Evolutionary conservation across 306 rosid genomes (phyloP).

Genomic region (Alnus glutinosa): DNA sequence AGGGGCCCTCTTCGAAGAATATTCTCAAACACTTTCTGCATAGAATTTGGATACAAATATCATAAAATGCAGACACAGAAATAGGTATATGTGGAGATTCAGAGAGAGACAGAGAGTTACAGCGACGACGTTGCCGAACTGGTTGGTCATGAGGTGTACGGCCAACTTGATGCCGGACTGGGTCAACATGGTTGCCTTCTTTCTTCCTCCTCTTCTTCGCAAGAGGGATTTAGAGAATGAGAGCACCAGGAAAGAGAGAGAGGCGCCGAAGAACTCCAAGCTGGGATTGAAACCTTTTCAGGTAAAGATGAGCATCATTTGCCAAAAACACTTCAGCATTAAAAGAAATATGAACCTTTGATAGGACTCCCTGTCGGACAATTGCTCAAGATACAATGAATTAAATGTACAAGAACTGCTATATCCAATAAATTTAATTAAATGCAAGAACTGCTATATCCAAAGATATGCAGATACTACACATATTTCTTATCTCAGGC

Average conservation of each 20-base stretch:
- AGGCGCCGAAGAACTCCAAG: not conserved
- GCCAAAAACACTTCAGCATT: too few relatives aligned
- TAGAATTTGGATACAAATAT: not conserved
- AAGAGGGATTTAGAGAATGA: not conserved
- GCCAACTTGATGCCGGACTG: conserved; percentile 67
- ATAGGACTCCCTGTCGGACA: too few relatives aligned
- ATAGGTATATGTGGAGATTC: not conserved
- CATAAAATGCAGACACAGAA: not conserved
- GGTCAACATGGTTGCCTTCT: conserved; percentile 40
- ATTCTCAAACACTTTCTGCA: conserved; percentile 79
- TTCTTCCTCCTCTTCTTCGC: not conserved
- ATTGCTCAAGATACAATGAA: too few relatives aligned
- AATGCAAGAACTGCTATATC: too few relatives aligned
- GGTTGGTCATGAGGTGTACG: conserved; percentile 66
- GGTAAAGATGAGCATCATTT: too few relatives aligned
- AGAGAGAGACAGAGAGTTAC: conserved; percentile 39
- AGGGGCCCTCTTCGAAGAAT: conserved; percentile 60
- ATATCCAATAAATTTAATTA: too few relatives aligned
- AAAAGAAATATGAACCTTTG: too few relatives aligned
- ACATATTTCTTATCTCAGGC: too few relatives aligned
- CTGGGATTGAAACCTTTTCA: too few relatives aligned
- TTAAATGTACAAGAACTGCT: too few relatives aligned
- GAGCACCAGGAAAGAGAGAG: not conserved
- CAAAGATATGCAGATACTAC: too few relatives aligned
- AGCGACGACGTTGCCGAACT: conserved; percentile 83